Evolutionary conservation across 2,329 filamentous ascomycete species (phyloP), one percentile per base, ranked within the genome.

Genomic region (Ophiobolus disseminans): DNA sequence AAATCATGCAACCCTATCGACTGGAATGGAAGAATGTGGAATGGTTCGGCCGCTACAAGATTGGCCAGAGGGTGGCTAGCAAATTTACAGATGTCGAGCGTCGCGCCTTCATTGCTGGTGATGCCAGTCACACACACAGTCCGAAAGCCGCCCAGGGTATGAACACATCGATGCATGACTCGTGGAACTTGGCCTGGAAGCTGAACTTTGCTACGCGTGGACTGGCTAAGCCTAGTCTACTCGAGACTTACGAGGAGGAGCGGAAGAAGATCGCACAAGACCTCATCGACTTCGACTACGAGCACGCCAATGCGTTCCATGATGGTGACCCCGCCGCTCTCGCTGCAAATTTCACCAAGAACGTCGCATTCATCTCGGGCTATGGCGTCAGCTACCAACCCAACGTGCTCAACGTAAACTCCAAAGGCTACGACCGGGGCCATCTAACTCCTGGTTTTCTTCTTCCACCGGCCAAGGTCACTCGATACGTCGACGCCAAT

Each of bases 401-500:
- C 39, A 86, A 88, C 51, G 75, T 81, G 4, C 81, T 88, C 62
- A 90, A 88, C 59, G 66, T 85, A 3, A 75, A 75, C 20, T 82
- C 79, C 76, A 84, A 62, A 73, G 63, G 67, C 1, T 76, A 75
- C 35, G 81, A 76, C 75, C 83, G 55, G 70, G 68, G 74, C 30
- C 39, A 50, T 48, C 62, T 81, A 0, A 71, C 62, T 20, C 71
- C 75, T 6, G 75, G 75, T 3, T 75, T 64, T 45, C 64, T 84
- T 17, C 76, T 89, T 20, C 81, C 85, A 3, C 88, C 88, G 2
- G 86, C 86, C 31, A 88, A 84, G 70, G 87, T 87, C 14, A 88
- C 86, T 0, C 82, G 89, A 21, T 91, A 87, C 65, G 82, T 91
- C 41, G 89, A 92, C 70, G 86, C 88, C 3, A 92, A 91, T 61